phyloP scores from a whole-genome alignment of 2,329 filamentous ascomycete species.

The Nannizzia gypsea region DNA sequence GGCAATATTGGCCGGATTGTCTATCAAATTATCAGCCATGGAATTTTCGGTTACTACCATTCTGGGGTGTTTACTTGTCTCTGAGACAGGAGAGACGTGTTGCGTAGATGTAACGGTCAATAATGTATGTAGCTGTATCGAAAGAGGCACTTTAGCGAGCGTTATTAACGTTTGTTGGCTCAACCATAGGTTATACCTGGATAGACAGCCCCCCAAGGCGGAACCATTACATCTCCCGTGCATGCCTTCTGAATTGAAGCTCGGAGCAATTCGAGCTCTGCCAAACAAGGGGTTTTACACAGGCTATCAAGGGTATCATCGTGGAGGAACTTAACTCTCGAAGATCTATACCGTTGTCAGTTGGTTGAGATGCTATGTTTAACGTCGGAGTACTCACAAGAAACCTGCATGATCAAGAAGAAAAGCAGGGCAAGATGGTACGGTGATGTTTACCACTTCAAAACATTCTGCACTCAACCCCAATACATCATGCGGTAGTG shows the following conservation, averaged over 20 bases:
- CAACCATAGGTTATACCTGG: neutral
- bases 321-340: neutral
- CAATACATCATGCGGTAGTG: neutral
- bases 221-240: neutral
- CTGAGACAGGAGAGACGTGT: neutral
- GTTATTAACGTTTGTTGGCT: neutral
- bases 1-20: neutral
- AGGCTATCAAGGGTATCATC: neutral
- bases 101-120: neutral
- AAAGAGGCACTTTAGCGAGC: neutral
- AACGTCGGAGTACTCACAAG: neutral
- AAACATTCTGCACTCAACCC: neutral
- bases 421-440: neutral
- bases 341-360: neutral
- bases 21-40: neutral
- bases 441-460: neutral
- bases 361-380: neutral
- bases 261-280: neutral
- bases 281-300: neutral
- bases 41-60: neutral
- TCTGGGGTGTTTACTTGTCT: neutral
- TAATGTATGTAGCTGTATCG: neutral
- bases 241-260: neutral
- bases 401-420: neutral
- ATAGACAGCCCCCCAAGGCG: neutral